Conservation (phyloP, 352 stramenopile genomes). For the Pelagophyceae sp. region DNA sequence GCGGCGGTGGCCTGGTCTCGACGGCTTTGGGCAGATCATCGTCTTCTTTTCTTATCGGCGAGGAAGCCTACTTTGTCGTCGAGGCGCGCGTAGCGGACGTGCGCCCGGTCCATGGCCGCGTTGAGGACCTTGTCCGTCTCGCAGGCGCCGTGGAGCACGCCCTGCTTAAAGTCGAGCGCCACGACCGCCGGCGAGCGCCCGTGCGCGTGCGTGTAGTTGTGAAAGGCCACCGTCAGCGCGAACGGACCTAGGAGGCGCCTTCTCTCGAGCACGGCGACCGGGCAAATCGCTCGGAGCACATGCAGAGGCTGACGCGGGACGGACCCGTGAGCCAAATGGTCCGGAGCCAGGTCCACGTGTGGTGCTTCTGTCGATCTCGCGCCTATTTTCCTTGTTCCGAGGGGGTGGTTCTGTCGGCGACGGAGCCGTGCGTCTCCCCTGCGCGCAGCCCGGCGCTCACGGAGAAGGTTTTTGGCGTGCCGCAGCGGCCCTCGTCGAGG, state of each 20-base stretch:
- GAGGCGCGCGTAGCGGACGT: neutral
- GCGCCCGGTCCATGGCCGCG: neutral
- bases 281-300: neutral
- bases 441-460: no score
- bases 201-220: neutral
- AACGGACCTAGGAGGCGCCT: neutral
- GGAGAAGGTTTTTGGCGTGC: no score
- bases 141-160: neutral
- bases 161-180: neutral
- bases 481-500: neutral
- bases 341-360: neutral
- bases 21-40: no score
- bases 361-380: neutral
- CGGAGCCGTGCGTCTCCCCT: no score
- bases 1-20: no score
- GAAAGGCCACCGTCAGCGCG: neutral
- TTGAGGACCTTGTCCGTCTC: neutral
- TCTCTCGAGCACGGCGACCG: neutral
- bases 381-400: no score
- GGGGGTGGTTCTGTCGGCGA: no score
- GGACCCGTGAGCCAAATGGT: slow-evolving; percentile 13
- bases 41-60: no score
- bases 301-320: neutral
- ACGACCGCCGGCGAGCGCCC: neutral
- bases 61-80: neutral